Conservation (phyloP, 2,329 filamentous ascomycete species). For the Colletotrichum horii region DNA sequence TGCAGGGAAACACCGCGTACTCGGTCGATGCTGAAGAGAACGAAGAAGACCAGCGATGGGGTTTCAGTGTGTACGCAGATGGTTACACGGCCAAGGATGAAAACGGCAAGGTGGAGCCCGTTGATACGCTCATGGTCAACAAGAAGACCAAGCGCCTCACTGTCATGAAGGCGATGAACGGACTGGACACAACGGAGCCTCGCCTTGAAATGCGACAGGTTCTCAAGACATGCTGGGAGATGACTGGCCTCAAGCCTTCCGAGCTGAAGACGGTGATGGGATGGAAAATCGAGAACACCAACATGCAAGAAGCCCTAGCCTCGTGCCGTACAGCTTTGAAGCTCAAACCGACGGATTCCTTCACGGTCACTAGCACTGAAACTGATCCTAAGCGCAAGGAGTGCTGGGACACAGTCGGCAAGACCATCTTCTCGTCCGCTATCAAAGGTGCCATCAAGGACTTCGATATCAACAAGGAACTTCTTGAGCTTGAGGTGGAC, state of each 20-base stretch:
- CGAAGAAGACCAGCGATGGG: neutral
- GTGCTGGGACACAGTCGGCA: neutral
- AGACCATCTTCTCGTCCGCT: neutral
- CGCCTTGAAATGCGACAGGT: neutral
- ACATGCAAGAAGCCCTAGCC: neutral
- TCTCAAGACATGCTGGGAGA: neutral
- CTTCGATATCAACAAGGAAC: neutral
- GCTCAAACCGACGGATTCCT: accelerated
- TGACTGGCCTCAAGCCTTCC: neutral
- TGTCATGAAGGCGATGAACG: neutral
- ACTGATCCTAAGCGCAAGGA: neutral
- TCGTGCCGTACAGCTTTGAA: neutral
- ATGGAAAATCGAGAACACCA: neutral
- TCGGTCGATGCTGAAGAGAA: neutral
- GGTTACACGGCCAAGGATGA: neutral
- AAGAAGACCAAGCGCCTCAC: neutral
- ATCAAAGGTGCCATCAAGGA: neutral
- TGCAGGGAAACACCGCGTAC: neutral
- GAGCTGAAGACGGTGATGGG: neutral
- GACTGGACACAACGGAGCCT: neutral
- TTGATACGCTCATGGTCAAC: neutral
- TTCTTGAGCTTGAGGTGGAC: neutral
- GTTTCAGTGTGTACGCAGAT: neutral
- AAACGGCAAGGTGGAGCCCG: neutral
- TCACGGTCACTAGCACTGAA: neutral